A percentile compares a stretch with the other conserved stretches of the same genome.
Evolutionary conservation across 2,329 filamentous ascomycete genomes (phyloP).

Genomic region (Coleophoma eucalyptorum): DNA sequence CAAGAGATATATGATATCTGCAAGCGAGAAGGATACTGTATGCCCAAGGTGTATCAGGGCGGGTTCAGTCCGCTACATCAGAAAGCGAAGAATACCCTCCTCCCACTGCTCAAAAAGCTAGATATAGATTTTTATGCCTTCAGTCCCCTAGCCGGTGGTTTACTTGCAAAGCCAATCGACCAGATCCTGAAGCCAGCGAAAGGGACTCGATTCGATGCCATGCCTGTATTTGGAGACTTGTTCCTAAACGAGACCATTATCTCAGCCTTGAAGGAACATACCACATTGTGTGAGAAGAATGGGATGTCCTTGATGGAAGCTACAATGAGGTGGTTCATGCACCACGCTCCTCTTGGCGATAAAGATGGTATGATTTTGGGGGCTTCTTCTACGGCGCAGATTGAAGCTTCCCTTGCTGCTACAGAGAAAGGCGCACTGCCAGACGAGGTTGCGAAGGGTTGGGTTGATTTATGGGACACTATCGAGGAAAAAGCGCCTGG

Average conservation of each 20-base stretch:
- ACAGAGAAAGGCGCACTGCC: slow-evolving; percentile 1
- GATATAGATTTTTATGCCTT: slow-evolving; percentile 56
- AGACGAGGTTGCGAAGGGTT: neutral
- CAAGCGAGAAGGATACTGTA: slow-evolving; percentile 19
- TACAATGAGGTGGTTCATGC: slow-evolving; percentile 4
- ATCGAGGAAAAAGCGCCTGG: neutral
- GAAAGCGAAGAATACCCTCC: slow-evolving; percentile 57
- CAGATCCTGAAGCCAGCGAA: neutral
- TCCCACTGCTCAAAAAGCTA: slow-evolving; percentile 52
- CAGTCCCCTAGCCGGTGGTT: slow-evolving; percentile 58
- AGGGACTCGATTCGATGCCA: slow-evolving; percentile 3
- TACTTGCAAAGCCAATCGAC: slow-evolving; percentile 38
- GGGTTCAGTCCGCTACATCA: slow-evolving; percentile 14
- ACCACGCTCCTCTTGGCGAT: slow-evolving; percentile 1
- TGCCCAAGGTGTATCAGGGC: slow-evolving; percentile 25
- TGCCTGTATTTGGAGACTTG: slow-evolving; percentile 3
- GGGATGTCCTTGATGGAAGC: slow-evolving; percentile 3
- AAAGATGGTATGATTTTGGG: slow-evolving; percentile 2
- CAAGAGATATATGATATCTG: slow-evolving; percentile 20
- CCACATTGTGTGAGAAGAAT: neutral
- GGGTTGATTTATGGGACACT: neutral
- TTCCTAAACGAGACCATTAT: slow-evolving; percentile 1
- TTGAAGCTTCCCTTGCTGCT: slow-evolving; percentile 1
- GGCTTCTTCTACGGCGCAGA: slow-evolving; percentile 1
- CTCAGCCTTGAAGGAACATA: neutral